These are phyloP conservation scores for Metschnikowia picachoensis DNA, from an alignment of 805 yeast species.

Conservation along the genomic window DNA sequence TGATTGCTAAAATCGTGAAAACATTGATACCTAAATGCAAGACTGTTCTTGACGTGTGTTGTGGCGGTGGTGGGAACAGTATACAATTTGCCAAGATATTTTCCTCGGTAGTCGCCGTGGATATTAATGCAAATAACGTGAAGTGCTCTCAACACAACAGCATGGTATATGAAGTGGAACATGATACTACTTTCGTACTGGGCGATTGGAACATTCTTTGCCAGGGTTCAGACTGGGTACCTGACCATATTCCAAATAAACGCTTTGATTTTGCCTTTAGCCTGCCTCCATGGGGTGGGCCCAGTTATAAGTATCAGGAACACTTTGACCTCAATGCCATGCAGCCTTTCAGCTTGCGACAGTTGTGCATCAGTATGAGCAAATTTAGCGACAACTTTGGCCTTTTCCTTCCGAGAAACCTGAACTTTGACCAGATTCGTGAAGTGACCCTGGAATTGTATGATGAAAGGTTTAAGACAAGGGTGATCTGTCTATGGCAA, in stretches of 20 bases:
- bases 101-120: slow-evolving; percentile 58
- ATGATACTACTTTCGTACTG: slow-evolving; percentile 44
- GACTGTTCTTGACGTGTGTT: slow-evolving; percentile 61
- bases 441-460: slow-evolving; percentile 40
- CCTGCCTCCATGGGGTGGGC: slow-evolving; percentile 94
- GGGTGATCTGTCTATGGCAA: slow-evolving; percentile 17
- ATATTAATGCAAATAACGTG: slow-evolving; percentile 55
- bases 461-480: slow-evolving; percentile 11
- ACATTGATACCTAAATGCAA: slow-evolving; percentile 48
- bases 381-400: slow-evolving; percentile 46
- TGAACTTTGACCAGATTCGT: slow-evolving; percentile 49
- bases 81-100: slow-evolving; percentile 68
- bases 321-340: slow-evolving; percentile 44
- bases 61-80: slow-evolving; percentile 87
- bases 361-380: slow-evolving; percentile 41
- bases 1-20: slow-evolving; percentile 50
- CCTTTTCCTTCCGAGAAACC: slow-evolving; percentile 61
- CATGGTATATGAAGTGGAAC: slow-evolving; percentile 53
- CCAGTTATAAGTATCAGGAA: slow-evolving; percentile 41
- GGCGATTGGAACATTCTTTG: slow-evolving; percentile 48
- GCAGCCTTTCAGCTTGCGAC: slow-evolving; percentile 47
- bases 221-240: slow-evolving; percentile 30
- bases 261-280: slow-evolving; percentile 56
- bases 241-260: slow-evolving; percentile 19
- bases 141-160: slow-evolving; percentile 65